phyloP scores from a whole-genome alignment of 768 basidiomycete species.

The Jaapia argillacea region DNA sequence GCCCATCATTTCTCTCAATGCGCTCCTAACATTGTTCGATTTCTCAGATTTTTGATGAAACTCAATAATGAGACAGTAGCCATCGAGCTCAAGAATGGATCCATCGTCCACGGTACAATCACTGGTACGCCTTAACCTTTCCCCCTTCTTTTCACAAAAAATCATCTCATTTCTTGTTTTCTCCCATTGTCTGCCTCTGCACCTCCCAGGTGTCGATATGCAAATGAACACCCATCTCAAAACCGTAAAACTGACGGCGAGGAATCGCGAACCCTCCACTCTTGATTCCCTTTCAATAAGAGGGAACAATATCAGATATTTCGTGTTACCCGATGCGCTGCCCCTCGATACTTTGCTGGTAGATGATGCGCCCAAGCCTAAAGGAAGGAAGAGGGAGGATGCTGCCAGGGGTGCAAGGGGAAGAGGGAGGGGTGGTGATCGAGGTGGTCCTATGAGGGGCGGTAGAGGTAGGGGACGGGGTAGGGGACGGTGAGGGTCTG shows the following conservation, averaged over 20 bases:
- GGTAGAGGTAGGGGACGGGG: constrained; percentile 45
- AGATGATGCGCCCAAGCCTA: constrained; percentile 96
- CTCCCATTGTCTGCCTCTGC: not conserved
- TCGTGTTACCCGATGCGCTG: constrained; percentile 93
- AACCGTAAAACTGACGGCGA: constrained; percentile 92
- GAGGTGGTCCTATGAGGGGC: constrained; percentile 32
- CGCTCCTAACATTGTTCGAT: no score
- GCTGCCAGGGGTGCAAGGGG: constrained; percentile 50
- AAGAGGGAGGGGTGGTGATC: constrained; percentile 40
- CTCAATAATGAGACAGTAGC: constrained; percentile 99
- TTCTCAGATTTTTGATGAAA: constrained; percentile 92
- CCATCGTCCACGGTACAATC: constrained; percentile 91
- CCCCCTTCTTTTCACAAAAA: not conserved
- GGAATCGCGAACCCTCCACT: constrained; percentile 78
- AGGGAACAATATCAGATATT: constrained; percentile 95
- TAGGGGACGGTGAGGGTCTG: constrained; percentile 13
- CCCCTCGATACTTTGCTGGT: constrained; percentile 95
- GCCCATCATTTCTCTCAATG: no score
- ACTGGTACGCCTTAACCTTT: constrained; percentile 56
- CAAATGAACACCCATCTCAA: constrained; percentile 99
- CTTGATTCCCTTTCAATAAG: constrained; percentile 91
- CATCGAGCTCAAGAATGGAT: constrained; percentile 96
- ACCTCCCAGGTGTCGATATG: constrained; percentile 82
- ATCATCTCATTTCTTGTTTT: not conserved
- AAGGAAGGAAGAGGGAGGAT: constrained; percentile 84